Evolutionary conservation across 2,329 filamentous ascomycete species (phyloP), one percentile per base, ranked within the genome.

Genomic region (Seiridium cupressi): DNA sequence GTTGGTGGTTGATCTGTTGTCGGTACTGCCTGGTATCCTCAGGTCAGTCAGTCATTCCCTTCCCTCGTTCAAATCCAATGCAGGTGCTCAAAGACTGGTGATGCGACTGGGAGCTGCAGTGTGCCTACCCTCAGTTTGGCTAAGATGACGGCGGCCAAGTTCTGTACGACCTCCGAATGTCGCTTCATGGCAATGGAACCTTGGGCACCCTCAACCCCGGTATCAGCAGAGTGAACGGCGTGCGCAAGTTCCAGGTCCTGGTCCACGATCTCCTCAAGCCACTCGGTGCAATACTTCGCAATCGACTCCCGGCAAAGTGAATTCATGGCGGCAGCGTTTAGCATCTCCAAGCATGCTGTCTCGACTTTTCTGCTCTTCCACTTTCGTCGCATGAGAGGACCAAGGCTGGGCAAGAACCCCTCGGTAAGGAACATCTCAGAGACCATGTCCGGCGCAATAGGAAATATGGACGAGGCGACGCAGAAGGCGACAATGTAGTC

Each of bases 401-500:
- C 88, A 5, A 98, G 83, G 59, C 86, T 89, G 61, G 87, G 81
- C 51, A 97, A 80, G 69, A 99, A 98, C 3, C 92, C 92, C 65
- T 97, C 92, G 42, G 88, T 93, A 60, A 98, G 84, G 73, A 99
- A 97, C 44, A 98, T 81, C 61, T 87, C 82, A 3, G 91, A 83
- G 2, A 89, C 91, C 48, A 91, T 84, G 59, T 89, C 84, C 3
- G 92, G 90, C 2, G 91, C 87, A 57, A 99, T 84, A 1, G 95
- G 93, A 72, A 99, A 99, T 7, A 96, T 86, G 31, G 89, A 87
- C 2, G 93, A 87, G 5, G 93, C 92, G n/a, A 93, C 93, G 57
- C 93, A 98, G 73, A 97, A 98, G 5, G 93, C 93, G 55, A 95
- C 82, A 58, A 97, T 92, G 65, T 96, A 86, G 74, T 96, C 92